Percentiles rank a stretch among this genome's conserved stretches.
These are phyloP conservation scores for Daldinia childiae DNA, from an alignment of 495 filamentous ascomycete species.

Conservation along the genomic window DNA sequence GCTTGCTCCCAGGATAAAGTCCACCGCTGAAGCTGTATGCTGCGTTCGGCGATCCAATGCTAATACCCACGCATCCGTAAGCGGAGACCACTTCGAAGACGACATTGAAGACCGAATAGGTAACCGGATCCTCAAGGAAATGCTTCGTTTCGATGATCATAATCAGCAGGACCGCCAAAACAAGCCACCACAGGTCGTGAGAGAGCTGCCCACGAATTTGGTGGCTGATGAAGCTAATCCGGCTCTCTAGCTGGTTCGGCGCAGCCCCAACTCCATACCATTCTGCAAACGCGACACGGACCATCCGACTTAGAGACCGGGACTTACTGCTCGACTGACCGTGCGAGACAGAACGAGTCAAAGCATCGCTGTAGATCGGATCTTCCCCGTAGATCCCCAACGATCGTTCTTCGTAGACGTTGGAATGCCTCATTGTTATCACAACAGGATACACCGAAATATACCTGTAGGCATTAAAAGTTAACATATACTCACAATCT, in stretches of 20 bases:
- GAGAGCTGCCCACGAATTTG: conserved; percentile 83
- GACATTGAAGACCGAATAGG: conserved; percentile 83
- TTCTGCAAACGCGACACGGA: conserved; percentile 46
- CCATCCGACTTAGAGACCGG: conserved; percentile 38
- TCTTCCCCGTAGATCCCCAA: conserved; percentile 74
- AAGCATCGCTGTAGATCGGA: conserved; percentile 19
- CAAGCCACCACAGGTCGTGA: conserved; percentile 89
- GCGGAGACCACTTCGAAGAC: conserved; percentile 85
- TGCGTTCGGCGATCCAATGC: conserved; percentile 71
- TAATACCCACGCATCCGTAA: conserved; percentile 88
- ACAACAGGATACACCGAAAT: conserved; percentile 81
- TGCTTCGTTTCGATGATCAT: conserved; percentile 74
- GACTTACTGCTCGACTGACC: conserved; percentile 38
- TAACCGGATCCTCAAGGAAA: conserved; percentile 71
- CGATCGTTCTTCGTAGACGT: conserved; percentile 72
- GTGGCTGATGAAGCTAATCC: conserved; percentile 63
- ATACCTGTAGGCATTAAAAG: conserved; percentile 54
- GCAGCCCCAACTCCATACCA: conserved; percentile 53
- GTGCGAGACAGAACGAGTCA: conserved; percentile 31
- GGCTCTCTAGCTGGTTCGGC: conserved; percentile 42
- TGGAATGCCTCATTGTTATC: conserved; percentile 73
- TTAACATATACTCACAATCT: neutral
- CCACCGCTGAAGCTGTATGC: conserved; percentile 78
- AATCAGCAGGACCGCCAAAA: conserved; percentile 76
- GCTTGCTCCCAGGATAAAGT: conserved; percentile 76